Evolutionary conservation across 2,329 filamentous ascomycete genomes (phyloP).

Genomic region (Fusarium pseudonygamai): DNA sequence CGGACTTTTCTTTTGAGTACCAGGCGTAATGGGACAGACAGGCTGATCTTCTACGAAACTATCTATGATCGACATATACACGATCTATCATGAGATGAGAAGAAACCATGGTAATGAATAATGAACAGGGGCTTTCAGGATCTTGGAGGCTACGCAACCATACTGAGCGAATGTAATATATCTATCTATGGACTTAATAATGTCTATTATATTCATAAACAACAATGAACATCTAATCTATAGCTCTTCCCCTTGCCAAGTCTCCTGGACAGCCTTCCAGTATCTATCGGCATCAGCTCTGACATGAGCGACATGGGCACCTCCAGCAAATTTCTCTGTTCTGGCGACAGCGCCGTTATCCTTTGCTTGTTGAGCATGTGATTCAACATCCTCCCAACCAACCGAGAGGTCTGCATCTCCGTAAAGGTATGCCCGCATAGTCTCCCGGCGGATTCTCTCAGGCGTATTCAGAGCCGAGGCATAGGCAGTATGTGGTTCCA

Average conservation of each 20-base stretch:
- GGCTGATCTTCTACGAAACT: not conserved
- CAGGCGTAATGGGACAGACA: not conserved
- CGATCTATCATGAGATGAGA: not conserved
- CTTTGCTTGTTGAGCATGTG: slow-evolving; percentile 55
- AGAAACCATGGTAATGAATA: not conserved
- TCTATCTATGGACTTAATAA: not conserved
- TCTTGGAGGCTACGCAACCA: slow-evolving; percentile 1
- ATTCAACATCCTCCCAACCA: slow-evolving; percentile 56
- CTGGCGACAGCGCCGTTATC: slow-evolving; percentile 53
- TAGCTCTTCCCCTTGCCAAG: slow-evolving; percentile 52
- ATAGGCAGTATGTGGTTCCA: slow-evolving; percentile 47
- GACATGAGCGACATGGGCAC: slow-evolving; percentile 62
- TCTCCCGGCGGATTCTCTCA: slow-evolving; percentile 49
- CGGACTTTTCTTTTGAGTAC: not conserved
- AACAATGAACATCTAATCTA: not conserved
- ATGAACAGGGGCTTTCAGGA: not conserved
- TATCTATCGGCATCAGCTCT: slow-evolving; percentile 58
- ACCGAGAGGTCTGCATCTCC: slow-evolving; percentile 60
- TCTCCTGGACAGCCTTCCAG: slow-evolving; percentile 58
- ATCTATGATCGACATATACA: too few relatives aligned
- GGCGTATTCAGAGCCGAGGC: slow-evolving; percentile 51
- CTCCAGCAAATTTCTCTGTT: slow-evolving; percentile 57
- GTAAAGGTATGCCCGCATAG: slow-evolving; percentile 62
- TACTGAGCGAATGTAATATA: not conserved
- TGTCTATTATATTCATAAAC: not conserved